phyloP scores from a whole-genome alignment of 2,329 filamentous ascomycete species.

The Neofusicoccum umdonicola region DNA sequence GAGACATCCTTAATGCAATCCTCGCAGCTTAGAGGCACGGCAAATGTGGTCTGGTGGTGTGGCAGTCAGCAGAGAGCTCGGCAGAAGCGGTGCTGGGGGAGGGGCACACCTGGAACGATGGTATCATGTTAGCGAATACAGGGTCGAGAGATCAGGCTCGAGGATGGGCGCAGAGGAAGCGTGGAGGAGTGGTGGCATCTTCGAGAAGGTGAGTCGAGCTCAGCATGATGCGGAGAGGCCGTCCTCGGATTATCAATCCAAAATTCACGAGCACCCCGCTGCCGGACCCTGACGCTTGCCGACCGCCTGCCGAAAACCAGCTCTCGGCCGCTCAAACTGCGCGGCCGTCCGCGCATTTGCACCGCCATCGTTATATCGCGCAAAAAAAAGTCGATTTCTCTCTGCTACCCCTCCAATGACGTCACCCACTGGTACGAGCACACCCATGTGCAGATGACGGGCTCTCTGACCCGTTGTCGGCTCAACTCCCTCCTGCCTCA shows the following conservation, averaged over 20 bases:
- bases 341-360: too few relatives aligned
- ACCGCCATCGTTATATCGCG: background rate
- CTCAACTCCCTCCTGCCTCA: background rate
- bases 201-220: constrained; percentile 13
- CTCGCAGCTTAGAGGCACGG: constrained; percentile 90
- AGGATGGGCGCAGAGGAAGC: background rate
- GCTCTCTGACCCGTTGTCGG: background rate
- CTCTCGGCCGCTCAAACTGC: background rate
- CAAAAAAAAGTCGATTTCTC: background rate
- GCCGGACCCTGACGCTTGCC: background rate
- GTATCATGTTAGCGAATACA: constrained; percentile 17
- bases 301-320: background rate
- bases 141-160: background rate
- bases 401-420: background rate
- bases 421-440: background rate
- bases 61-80: background rate
- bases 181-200: background rate
- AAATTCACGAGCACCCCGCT: background rate
- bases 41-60: constrained; percentile 74
- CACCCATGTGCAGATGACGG: background rate
- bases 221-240: constrained; percentile 13
- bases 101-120: constrained; percentile 28
- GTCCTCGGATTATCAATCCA: constrained; percentile 8
- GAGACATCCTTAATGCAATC: constrained; percentile 85
- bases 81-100: background rate